phyloP scores from a whole-genome alignment of 257 asterid genomes.

The Plectranthus barbatus region DNA sequence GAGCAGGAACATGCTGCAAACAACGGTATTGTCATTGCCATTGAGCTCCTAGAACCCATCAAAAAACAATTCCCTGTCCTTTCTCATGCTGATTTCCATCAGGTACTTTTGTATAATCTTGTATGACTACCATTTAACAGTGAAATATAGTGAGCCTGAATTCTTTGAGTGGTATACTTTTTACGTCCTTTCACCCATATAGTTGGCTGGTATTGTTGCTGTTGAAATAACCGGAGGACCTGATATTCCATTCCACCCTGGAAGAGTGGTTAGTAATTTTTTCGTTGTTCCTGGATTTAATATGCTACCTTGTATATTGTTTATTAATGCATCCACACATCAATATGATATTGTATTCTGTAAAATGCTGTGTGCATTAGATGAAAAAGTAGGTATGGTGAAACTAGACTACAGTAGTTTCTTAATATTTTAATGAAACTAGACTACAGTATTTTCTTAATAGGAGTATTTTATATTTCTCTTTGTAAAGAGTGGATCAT shows the following conservation, averaged over 20 bases:
- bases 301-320: not conserved
- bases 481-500: too few species aligned
- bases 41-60: constrained; percentile 61
- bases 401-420: too few species aligned
- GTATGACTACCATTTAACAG: not conserved
- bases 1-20: constrained; percentile 69
- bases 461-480: too few species aligned
- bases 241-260: constrained; percentile 82
- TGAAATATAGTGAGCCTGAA: not conserved
- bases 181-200: not conserved
- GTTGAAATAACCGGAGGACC: constrained; percentile 92
- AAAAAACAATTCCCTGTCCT: constrained; percentile 64
- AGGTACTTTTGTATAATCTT: constrained; percentile 29
- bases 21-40: constrained; percentile 61
- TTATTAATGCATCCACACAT: not conserved
- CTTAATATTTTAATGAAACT: too few species aligned
- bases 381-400: not conserved
- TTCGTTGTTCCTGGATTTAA: not conserved
- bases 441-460: too few species aligned
- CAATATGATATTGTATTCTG: not conserved
- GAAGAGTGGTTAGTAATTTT: constrained; percentile 50
- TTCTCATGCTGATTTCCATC: constrained; percentile 63
- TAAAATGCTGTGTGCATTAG: not conserved
- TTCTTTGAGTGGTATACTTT: not conserved
- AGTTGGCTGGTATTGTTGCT: constrained; percentile 91